Conservation (phyloP, 2,329 filamentous ascomycete genomes). For the Calonectria henricotiae region DNA sequence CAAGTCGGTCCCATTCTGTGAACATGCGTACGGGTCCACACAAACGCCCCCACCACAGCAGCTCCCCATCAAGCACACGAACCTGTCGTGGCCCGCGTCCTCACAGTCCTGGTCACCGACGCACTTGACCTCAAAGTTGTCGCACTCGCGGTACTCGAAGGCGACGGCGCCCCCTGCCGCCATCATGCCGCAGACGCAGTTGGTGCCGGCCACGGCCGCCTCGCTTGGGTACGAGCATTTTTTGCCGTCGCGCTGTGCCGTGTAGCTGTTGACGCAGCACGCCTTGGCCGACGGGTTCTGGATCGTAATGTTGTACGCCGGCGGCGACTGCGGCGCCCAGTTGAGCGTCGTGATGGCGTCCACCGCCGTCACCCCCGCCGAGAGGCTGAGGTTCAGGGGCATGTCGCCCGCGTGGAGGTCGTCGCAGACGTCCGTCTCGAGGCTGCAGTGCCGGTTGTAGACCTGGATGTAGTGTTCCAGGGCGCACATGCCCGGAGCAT, state of each 20-base stretch:
- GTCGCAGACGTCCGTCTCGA: slow-evolving; percentile 57
- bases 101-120: slow-evolving; percentile 52
- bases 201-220: slow-evolving; percentile 53
- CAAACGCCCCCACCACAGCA: slow-evolving; percentile 59
- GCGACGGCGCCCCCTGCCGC: slow-evolving; percentile 50
- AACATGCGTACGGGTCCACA: slow-evolving; percentile 59
- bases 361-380: slow-evolving; percentile 53
- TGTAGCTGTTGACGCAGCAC: slow-evolving; percentile 54
- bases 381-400: slow-evolving; percentile 56
- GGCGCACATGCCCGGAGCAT: slow-evolving; percentile 40
- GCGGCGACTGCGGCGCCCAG: slow-evolving; percentile 51
- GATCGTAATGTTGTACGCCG: slow-evolving; percentile 54
- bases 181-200: slow-evolving; percentile 58
- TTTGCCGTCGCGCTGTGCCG: slow-evolving; percentile 45
- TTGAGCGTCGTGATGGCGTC: slow-evolving; percentile 53
- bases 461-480: slow-evolving; percentile 55
- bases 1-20: slow-evolving; percentile 55
- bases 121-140: slow-evolving; percentile 54
- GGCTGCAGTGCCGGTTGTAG: slow-evolving; percentile 54
- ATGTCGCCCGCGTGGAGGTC: slow-evolving; percentile 55
- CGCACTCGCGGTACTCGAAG: slow-evolving; percentile 57
- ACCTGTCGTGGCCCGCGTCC: slow-evolving; percentile 46
- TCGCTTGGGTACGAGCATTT: slow-evolving; percentile 55
- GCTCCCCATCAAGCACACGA: slow-evolving; percentile 57
- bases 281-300: slow-evolving; percentile 56